A percentile compares a stretch with the other conserved stretches of the same genome.
Evolutionary conservation across 2,329 filamentous ascomycete species (phyloP).

Genomic region (Aspergillus flavus): DNA sequence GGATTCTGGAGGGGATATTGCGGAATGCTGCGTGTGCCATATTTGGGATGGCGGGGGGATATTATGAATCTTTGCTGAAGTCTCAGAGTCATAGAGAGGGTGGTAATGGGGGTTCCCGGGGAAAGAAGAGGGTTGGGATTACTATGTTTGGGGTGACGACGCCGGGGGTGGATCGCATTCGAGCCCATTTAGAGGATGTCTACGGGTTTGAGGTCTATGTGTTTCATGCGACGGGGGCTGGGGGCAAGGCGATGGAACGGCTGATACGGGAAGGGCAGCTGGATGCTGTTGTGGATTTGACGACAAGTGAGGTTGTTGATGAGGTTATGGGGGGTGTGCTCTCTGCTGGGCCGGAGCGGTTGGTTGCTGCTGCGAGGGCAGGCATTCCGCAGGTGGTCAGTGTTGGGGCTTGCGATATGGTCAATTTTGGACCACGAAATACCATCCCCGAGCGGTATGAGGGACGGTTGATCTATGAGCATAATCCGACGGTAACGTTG

Average conservation of each 20-base stretch:
- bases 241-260: constrained; percentile 70
- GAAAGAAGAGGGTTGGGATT: constrained; percentile 53
- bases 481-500: constrained; percentile 68
- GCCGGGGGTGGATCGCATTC: constrained; percentile 61
- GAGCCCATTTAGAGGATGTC: constrained; percentile 50
- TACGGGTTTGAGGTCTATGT: constrained; percentile 61
- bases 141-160: constrained; percentile 79
- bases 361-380: constrained; percentile 59
- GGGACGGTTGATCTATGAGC: constrained; percentile 57
- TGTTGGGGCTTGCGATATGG: constrained; percentile 61
- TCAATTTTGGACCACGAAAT: constrained; percentile 62
- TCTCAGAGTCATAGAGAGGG: not conserved
- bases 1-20: constrained; percentile 60
- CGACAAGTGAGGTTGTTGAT: constrained; percentile 70
- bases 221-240: constrained; percentile 71
- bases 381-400: constrained; percentile 63
- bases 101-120: too few species aligned
- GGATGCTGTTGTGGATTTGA: constrained; percentile 70
- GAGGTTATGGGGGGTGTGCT: constrained; percentile 65
- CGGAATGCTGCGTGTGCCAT: constrained; percentile 66
- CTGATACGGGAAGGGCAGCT: constrained; percentile 60
- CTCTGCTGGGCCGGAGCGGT: constrained; percentile 58
- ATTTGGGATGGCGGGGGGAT: constrained; percentile 58
- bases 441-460: constrained; percentile 60
- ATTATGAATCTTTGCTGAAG: constrained; percentile 25